Conservation (phyloP, 495 filamentous ascomycete genomes). For the Monascus purpureus region DNA sequence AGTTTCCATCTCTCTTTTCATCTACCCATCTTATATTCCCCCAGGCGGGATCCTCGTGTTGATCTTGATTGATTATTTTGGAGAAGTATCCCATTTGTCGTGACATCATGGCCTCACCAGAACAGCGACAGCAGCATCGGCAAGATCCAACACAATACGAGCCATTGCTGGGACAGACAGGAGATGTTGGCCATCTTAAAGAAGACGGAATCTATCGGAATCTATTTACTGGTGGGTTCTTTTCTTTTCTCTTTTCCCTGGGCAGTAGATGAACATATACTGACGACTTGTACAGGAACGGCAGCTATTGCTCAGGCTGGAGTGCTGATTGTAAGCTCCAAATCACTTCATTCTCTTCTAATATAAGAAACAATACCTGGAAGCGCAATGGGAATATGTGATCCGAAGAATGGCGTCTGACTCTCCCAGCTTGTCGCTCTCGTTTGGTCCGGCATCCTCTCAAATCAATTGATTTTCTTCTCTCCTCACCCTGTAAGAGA, state of each 20-base stretch:
- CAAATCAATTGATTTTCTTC: constrained; percentile 55
- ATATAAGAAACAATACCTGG: background rate
- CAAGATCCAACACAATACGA: constrained; percentile 43
- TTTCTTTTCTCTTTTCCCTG: background rate
- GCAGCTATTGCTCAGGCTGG: constrained; percentile 53
- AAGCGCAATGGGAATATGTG: background rate
- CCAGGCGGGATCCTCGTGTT: too few relatives aligned
- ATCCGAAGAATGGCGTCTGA: constrained; percentile 1
- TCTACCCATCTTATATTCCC: too few relatives aligned
- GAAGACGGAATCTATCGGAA: constrained; percentile 51
- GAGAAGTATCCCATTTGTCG: too few relatives aligned
- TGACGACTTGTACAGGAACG: constrained; percentile 36
- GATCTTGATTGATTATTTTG: too few relatives aligned
- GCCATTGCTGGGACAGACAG: constrained; percentile 60
- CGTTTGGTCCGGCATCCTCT: constrained; percentile 62
- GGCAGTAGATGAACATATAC: background rate
- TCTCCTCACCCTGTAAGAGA: constrained; percentile 60
- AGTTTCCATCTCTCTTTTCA: too few relatives aligned
- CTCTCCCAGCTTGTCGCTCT: constrained; percentile 48
- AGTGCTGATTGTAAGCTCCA: constrained; percentile 51
- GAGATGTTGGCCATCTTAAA: constrained; percentile 58
- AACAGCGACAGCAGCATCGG: constrained; percentile 2
- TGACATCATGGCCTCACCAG: too few relatives aligned
- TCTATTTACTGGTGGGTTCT: constrained; percentile 53
- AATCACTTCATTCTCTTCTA: too few relatives aligned